Evolutionary conservation across 257 asterid species (phyloP).

Genomic region (Lavandula angustifolia): DNA sequence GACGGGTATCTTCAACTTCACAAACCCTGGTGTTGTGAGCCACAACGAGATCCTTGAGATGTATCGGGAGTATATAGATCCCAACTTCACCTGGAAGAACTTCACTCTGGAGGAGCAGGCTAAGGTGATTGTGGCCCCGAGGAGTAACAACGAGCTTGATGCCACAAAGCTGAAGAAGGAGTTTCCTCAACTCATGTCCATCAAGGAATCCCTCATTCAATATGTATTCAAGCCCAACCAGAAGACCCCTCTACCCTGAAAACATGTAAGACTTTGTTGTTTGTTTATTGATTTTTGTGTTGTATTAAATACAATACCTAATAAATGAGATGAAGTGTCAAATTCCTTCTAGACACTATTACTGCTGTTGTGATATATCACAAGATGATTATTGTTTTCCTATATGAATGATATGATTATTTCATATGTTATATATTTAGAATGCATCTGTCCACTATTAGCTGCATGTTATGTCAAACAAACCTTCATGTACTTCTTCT

Average conservation of each 20-base stretch:
- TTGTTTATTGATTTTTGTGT: slow-evolving; percentile 25
- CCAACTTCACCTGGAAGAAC: slow-evolving; percentile 64
- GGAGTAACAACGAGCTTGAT: slow-evolving; percentile 83
- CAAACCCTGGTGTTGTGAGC: slow-evolving; percentile 85
- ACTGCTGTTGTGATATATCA: too few species aligned
- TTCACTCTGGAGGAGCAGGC: slow-evolving; percentile 86
- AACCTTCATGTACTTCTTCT: too few species aligned
- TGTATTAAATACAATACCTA: slow-evolving; percentile 30
- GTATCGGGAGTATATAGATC: slow-evolving; percentile 68
- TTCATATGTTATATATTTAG: too few species aligned
- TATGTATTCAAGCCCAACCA: slow-evolving; percentile 73
- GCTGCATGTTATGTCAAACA: too few species aligned
- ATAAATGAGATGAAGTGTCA: slow-evolving; percentile 30
- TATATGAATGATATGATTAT: too few species aligned
- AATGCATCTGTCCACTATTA: too few species aligned
- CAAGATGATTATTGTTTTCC: too few species aligned
- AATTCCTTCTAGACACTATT: too few species aligned
- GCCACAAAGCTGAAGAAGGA: slow-evolving; percentile 61
- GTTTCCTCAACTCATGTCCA: slow-evolving; percentile 64
- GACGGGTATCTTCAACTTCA: slow-evolving; percentile 81
- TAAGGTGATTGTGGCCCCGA: slow-evolving; percentile 78
- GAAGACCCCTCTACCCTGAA: slow-evolving; percentile 57
- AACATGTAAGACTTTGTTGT: slow-evolving; percentile 24
- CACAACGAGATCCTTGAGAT: slow-evolving; percentile 79
- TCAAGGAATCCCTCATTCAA: slow-evolving; percentile 69